Base-by-base conservation (phyloP, 306 rosid species). In the Rosa lucieae region DNA sequence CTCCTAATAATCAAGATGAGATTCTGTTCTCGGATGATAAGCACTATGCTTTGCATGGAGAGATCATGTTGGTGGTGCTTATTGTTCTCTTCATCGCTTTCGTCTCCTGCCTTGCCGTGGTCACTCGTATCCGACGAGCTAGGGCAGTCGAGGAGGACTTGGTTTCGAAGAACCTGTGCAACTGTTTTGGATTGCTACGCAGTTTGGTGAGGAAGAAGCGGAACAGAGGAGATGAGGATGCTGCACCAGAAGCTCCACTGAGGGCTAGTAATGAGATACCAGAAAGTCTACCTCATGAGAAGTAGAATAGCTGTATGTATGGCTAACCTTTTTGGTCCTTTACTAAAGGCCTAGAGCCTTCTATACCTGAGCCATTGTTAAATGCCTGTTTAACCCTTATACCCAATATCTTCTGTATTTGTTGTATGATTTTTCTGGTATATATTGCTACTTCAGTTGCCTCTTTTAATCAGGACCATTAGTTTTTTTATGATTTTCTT, bases 11-110 rank as follows among this genome's bases (percentile, higher is more conserved):
- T 14, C 75, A 66, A 61, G 84, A 72, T 48, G 89, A 70, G 77
- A 61, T 86, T 66, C 85, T 14, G 46, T 37, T 89, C 68, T 69
- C 84, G 73, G 1, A 44, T 5, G 94, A 92, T 29, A 82, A 66
- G 59, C 72, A 80, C 76, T 92, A 76, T 65, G 92, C 84, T 26
- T 75, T 82, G 43, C 85, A 92, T 42, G 97, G 97, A 18, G 61
- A 79, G 75, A 78, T 91, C 48, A 78, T 84, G 77, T 76, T 91
- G 21, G 1, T 88, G 0, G 82, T 77, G 37, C 73, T 88, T 29
- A 37, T 89, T 53, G 9, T 79, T 12, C 7, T 79, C 51, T 88
- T 91, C 81, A 63, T 69, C 18, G 67, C 86, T 65, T 79, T 89
- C 82, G 73, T 91, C 14, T 17, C 75, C 47, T 76, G 80, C 56